These are phyloP conservation scores for Penicillium antarcticum DNA, from an alignment of 495 filamentous ascomycete genomes.

Conservation along the genomic window DNA sequence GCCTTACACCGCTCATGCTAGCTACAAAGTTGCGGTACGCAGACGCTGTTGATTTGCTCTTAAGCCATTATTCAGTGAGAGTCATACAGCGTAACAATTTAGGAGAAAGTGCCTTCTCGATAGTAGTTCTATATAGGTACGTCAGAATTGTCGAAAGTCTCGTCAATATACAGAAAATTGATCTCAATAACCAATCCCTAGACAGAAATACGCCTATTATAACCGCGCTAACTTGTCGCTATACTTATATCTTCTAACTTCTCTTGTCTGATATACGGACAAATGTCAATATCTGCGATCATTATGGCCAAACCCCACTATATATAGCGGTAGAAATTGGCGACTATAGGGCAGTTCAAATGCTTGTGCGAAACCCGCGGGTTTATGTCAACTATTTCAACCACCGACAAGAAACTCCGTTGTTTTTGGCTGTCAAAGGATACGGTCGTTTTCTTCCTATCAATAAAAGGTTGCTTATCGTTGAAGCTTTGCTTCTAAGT, in stretches of 20 bases:
- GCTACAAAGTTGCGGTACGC: slow-evolving; percentile 1
- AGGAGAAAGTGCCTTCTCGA: neutral
- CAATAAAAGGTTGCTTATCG: neutral
- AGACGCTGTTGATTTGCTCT: neutral
- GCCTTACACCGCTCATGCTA: neutral
- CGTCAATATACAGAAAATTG: no score
- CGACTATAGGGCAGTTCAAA: neutral
- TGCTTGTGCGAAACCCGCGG: neutral
- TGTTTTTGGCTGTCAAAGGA: neutral
- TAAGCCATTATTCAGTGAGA: neutral
- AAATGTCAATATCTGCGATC: neutral
- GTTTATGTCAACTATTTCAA: neutral
- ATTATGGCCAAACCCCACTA: neutral
- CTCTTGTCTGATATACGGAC: neutral
- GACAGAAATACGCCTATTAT: neutral
- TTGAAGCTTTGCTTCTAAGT: neutral
- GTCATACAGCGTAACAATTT: neutral
- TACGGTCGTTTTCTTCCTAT: neutral
- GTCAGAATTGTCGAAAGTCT: neutral
- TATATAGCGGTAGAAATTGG: neutral
- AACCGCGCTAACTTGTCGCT: neutral
- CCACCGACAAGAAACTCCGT: neutral
- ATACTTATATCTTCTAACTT: neutral
- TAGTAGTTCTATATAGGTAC: neutral
- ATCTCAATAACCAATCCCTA: no score